These are phyloP conservation scores for Bretziella fagacearum DNA, from an alignment of 2,329 filamentous ascomycete species.

Conservation along the genomic window DNA sequence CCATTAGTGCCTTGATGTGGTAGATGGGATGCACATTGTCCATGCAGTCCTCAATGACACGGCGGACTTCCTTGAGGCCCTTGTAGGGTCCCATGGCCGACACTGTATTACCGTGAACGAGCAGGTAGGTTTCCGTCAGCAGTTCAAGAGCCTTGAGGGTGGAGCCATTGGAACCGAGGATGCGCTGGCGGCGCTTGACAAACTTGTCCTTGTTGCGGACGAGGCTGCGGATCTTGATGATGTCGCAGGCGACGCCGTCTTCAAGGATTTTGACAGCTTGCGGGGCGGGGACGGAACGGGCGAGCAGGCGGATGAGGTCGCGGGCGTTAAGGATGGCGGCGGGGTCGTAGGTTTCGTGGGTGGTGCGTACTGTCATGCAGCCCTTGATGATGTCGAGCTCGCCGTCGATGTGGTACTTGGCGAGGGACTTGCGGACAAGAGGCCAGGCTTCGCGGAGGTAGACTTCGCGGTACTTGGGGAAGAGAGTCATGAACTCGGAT, in stretches of 20 bases:
- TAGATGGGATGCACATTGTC: constrained; percentile 94
- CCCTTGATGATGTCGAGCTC: constrained; percentile 89
- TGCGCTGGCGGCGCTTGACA: constrained; percentile 82
- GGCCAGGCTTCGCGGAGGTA: constrained; percentile 92
- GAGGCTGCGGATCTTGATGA: constrained; percentile 85
- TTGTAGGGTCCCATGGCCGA: constrained; percentile 83
- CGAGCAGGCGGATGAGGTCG: constrained; percentile 83
- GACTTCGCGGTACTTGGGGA: constrained; percentile 91
- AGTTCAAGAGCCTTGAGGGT: constrained; percentile 90
- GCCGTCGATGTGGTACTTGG: constrained; percentile 77
- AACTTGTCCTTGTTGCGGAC: constrained; percentile 91
- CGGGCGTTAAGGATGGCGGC: constrained; percentile 84
- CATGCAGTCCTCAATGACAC: constrained; percentile 92
- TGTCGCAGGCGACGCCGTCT: constrained; percentile 78
- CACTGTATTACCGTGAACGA: constrained; percentile 95
- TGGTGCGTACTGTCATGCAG: constrained; percentile 93
- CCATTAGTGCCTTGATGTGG: constrained; percentile 60
- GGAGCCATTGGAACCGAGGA: constrained; percentile 77
- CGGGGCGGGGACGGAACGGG: constrained; percentile 78
- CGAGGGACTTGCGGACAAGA: constrained; percentile 68
- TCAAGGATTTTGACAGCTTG: constrained; percentile 91
- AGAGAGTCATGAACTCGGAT: constrained; percentile 72
- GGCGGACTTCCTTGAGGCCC: constrained; percentile 77
- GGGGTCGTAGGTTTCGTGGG: constrained; percentile 77
- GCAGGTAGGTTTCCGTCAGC: constrained; percentile 76